Evolutionary conservation across 495 filamentous ascomycete species (phyloP), one percentile per base, ranked within the genome.

Genomic region (Podospora comata): DNA sequence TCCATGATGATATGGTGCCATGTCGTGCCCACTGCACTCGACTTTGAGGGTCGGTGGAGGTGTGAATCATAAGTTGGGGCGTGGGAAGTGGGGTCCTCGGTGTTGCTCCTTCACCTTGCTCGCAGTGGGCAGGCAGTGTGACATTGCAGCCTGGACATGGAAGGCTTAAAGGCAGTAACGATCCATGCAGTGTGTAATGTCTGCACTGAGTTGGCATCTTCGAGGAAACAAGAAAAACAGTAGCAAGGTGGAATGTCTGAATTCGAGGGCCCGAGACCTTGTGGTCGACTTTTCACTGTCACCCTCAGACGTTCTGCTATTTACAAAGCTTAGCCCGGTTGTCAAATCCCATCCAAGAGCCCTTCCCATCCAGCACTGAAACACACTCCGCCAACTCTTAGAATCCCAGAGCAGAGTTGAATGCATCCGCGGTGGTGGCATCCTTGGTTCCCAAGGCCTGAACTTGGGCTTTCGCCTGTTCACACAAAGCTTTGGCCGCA

Each of bases 401-500:
- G 62, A 83, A 81, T 13, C 80, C 80, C 2, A 83, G 72, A 28
- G 80, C 79, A 13, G 65, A 34, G 72, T 83, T 83, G 74, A 79
- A 83, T 1, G 79, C 78, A 48, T 79, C 64, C 28, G 80, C 80
- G 0, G 80, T 83, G 2, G 75, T 70, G 2, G 76, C 75, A 60
- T 83, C 78, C 74, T 79, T 78, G 62, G 79, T 76, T 48, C 77
- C 80, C 54, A 76, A 68, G 5, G 68, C 70, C 18, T 71, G 67
- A 26, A 83, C 76, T 19, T 70, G 32, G 16, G 78, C 72, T 72
- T 81, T 73, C 3, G 83, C 85, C 5, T 62, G 67, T 62, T 65
- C 62, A 74, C 80, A 83, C 1, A 79, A 78, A n/a, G 77, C 71
- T 73, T 79, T 74, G 54, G 83, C 85, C 27, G 84, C 85, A 16